Percentiles rank a stretch among this genome's conserved stretches.
Evolutionary conservation across 495 filamentous ascomycete genomes (phyloP).

Genomic region (Hypomontagnella submonticulosa): DNA sequence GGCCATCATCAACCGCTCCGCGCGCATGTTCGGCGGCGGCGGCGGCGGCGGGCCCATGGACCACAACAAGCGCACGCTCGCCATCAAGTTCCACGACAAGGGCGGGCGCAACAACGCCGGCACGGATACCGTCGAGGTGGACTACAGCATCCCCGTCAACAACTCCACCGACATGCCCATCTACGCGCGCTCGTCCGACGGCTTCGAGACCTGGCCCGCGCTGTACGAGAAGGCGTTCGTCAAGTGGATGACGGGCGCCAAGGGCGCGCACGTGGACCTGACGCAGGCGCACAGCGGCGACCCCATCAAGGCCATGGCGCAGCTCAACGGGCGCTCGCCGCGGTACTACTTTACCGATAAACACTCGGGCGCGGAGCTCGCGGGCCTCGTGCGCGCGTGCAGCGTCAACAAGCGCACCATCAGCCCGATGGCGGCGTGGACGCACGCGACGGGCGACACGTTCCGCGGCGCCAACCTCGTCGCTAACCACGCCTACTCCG

Average conservation of each 20-base stretch:
- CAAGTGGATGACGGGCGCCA: constrained; percentile 45
- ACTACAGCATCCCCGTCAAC: constrained; percentile 53
- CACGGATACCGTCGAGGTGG: constrained; percentile 49
- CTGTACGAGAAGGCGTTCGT: constrained; percentile 58
- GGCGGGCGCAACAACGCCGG: constrained; percentile 53
- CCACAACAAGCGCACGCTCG: constrained; percentile 28
- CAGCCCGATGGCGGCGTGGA: constrained; percentile 48
- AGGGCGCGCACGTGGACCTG: constrained; percentile 46
- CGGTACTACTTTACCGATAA: constrained; percentile 47
- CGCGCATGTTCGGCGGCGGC: constrained; percentile 1
- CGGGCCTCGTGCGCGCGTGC: constrained; percentile 46
- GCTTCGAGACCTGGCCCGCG: constrained; percentile 51
- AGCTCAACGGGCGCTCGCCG: constrained; percentile 48
- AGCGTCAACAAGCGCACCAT: constrained; percentile 51
- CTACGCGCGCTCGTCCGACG: constrained; percentile 51
- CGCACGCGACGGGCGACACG: constrained; percentile 42
- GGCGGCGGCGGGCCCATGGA: constrained; percentile 6
- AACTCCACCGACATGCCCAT: constrained; percentile 50
- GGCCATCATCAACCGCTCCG: constrained; percentile 44
- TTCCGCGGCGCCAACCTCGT: constrained; percentile 52
- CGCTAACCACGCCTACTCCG: constrained; percentile 54
- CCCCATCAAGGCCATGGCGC: constrained; percentile 53
- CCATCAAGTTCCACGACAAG: constrained; percentile 51
- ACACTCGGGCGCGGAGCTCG: constrained; percentile 43
- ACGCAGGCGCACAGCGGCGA: constrained; percentile 49